Evolutionary conservation across 495 filamentous ascomycete genomes (phyloP), one percentile per base, ranked within the genome.

Genomic region (Parathielavia hyrcaniae): DNA sequence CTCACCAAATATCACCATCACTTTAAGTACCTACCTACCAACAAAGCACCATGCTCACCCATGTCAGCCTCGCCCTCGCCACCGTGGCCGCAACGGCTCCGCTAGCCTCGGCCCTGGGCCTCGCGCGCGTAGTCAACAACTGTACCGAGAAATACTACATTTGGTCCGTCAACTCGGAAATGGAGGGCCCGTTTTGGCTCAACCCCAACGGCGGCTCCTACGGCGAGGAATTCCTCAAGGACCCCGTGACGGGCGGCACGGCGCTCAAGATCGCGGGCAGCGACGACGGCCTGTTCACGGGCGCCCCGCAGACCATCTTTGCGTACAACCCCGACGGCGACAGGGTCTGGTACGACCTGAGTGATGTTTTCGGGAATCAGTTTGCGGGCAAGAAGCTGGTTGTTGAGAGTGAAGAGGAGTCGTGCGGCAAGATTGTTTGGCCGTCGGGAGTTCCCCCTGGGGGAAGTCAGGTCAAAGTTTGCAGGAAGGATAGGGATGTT

Each of bases 331-430:
- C 83, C 32, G 76, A 80, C 50, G 72, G 72, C 50, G 64, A 38
- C 56, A 65, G 66, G 16, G 62, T 83, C 47, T 84, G 75, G 77
- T 84, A 83, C 58, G 81, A 83, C 54, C 66, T 84, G 52, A 76
- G 70, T 44, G 71, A 75, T 58, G 78, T 83, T 38, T 83, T 81
- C 43, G 81, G 81, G 7, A 74, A 81, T 50, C 69, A 77, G 8
- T 83, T 84, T 60, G 67, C 65, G 16, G 81, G 79, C 8, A 60
- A 70, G 8, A 64, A 71, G 22, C 26, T 84, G 16, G 64, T 59
- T 5, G 71, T 80, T 13, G 58, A 64, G 4, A 76, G 77, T 35
- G 66, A 63, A 0, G 66, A 79, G 12, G 41, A 64, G 4, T 61
- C 56, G 8, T 83, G 81, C 65, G 68, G 67, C 13, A 65, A 61